Evolutionary conservation across 257 asterid genomes (phyloP), one percentile per base, ranked within the genome.

Genomic region (Solanum dulcamara): DNA sequence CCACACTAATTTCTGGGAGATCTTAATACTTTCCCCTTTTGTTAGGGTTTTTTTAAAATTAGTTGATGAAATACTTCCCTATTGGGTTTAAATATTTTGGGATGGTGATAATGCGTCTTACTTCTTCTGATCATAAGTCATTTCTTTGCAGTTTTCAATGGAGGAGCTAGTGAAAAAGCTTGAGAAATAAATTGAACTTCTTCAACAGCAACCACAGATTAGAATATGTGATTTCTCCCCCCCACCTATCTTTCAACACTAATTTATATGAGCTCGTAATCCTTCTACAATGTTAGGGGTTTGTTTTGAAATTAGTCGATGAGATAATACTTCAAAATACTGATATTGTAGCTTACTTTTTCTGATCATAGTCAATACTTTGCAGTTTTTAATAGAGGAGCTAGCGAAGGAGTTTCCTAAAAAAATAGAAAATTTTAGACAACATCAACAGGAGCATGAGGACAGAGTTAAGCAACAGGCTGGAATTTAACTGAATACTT

Each of bases 401-500:
- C 75, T 32, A 17, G 40, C 4, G 42, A 32, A 67, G 12, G 75
- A 67, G 13, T 44, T 67, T 17, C 9, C 40, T 67, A 67, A 67
- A 3, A 42, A 67, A 67, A 17, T 55, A 35, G 74, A 96, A 68
- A 17, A 33, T 18, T 4, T 18, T 46, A 5, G 33, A 33, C 46
- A 33, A 4, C 77, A 4, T 68, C 26, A 7, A 67, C 42, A 67
- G 74, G 74, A 66, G 4, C 38, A 33, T 86, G 88, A 86, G 81
- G 85, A 86, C 42, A 66, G 17, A 75, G 88, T 86, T 83, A 84
- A 79, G 12, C 85, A 80, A 37, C 93, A 85, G 84, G 92, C n/a
- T 59, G 24, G 67, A 57, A 59, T 59, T 59, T 59, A 59, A 10
- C 30, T 59, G 0, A 59, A n/a, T n/a, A n/a, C 67, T 59, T 59